A percentile compares a stretch with the other conserved stretches of the same genome.
phyloP scores from a whole-genome alignment of 1,139 yeast species.

The Debaryomyces subglobosus region DNA sequence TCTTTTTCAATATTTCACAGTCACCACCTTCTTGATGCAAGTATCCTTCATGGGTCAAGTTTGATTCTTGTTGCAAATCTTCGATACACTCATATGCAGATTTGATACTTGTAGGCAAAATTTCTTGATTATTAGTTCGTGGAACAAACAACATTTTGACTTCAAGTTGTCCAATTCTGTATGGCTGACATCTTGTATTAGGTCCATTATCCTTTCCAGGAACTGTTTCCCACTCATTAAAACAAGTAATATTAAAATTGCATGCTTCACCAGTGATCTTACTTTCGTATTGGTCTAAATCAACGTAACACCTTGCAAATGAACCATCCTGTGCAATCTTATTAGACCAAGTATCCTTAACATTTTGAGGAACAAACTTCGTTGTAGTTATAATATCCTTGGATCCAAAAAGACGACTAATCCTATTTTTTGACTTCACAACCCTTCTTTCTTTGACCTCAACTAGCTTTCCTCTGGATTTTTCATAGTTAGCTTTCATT shows the following conservation, averaged over 20 bases:
- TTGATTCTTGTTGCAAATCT: slow-evolving; percentile 46
- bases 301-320: slow-evolving; percentile 75
- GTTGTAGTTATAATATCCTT: slow-evolving; percentile 57
- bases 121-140: slow-evolving; percentile 55
- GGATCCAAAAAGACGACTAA: slow-evolving; percentile 52
- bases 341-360: slow-evolving; percentile 56
- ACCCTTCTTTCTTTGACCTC: slow-evolving; percentile 60
- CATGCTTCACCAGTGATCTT: slow-evolving; percentile 56
- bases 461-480: slow-evolving; percentile 54
- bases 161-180: slow-evolving; percentile 67
- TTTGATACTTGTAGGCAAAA: slow-evolving; percentile 66
- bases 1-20: slow-evolving; percentile 60
- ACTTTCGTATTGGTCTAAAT: slow-evolving; percentile 60
- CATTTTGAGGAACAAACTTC: slow-evolving; percentile 54
- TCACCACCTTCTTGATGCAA: slow-evolving; percentile 83
- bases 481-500: slow-evolving; percentile 63
- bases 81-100: slow-evolving; percentile 57
- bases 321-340: slow-evolving; percentile 84
- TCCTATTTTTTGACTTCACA: slow-evolving; percentile 48
- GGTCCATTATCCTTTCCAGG: slow-evolving; percentile 31
- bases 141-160: slow-evolving; percentile 76
- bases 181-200: slow-evolving; percentile 50
- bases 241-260: slow-evolving; percentile 60
- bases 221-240: slow-evolving; percentile 78
- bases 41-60: slow-evolving; percentile 55